Evolutionary conservation across 345 rosid genomes (phyloP).

Genomic region (Citrus maxima): DNA sequence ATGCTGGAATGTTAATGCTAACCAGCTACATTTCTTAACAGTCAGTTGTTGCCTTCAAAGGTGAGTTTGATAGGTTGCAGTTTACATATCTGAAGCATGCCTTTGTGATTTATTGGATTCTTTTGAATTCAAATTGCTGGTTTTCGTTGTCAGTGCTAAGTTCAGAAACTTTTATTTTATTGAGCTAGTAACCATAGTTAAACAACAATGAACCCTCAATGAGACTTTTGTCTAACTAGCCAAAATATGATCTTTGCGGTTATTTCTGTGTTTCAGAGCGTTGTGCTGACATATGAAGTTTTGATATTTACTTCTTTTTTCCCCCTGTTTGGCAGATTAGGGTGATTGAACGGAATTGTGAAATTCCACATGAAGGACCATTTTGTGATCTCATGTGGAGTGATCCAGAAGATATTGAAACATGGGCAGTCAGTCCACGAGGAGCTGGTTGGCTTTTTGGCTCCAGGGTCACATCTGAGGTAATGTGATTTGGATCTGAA

Average conservation of each 20-base stretch:
- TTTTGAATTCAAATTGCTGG: not conserved
- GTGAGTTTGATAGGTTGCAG: not conserved
- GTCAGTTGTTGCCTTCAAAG: not conserved
- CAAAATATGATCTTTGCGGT: not conserved
- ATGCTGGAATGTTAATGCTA: not conserved
- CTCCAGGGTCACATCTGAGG: constrained; percentile 98
- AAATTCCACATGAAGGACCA: constrained; percentile 99
- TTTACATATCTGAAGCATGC: not conserved
- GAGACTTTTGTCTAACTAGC: not conserved
- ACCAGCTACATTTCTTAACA: not conserved
- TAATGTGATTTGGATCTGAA: constrained; percentile 23
- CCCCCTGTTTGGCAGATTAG: constrained; percentile 61
- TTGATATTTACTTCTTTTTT: not conserved
- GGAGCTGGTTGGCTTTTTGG: constrained; percentile 99
- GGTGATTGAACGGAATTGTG: constrained; percentile 88
- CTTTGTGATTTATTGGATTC: not conserved
- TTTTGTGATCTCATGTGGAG: constrained; percentile 99
- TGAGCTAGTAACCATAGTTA: not conserved
- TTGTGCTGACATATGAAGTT: constrained; percentile 5
- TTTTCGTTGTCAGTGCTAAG: not conserved
- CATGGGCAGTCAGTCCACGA: constrained; percentile 99
- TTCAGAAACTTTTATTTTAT: not conserved
- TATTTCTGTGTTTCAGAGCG: constrained; percentile 5
- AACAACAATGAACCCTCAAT: not conserved
- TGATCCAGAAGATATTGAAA: constrained; percentile 99